Percentiles rank a stretch among this genome's conserved stretches.
Conservation (phyloP, 179 eudicot genomes). For the Patellifolia procumbens region DNA sequence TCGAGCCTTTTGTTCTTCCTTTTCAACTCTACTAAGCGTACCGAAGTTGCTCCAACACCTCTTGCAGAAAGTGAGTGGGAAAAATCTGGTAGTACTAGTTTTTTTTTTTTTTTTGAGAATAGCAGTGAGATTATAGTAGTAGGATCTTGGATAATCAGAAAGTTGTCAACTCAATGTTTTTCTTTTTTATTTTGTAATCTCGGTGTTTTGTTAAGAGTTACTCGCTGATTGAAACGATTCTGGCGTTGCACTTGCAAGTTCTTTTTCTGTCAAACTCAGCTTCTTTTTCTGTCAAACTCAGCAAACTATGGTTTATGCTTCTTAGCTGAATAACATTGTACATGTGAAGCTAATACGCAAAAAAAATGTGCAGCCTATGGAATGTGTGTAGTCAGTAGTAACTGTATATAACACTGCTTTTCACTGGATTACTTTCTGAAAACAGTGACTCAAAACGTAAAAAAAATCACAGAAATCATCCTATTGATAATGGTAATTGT, state of each 20-base stretch:
- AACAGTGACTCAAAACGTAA: too few relatives aligned
- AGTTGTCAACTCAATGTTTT: background rate
- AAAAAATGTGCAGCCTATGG: too few relatives aligned
- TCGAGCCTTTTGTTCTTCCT: constrained; percentile 8
- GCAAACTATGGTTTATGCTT: background rate
- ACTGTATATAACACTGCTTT: too few relatives aligned
- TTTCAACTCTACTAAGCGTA: background rate
- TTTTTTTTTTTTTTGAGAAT: background rate
- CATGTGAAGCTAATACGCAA: too few relatives aligned
- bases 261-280: background rate
- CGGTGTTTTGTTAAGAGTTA: constrained; percentile 1
- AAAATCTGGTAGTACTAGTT: background rate
- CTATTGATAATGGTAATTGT: too few relatives aligned
- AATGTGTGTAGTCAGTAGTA: too few relatives aligned
- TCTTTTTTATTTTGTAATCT: background rate
- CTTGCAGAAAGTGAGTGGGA: background rate
- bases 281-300: background rate
- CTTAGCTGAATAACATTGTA: too few relatives aligned
- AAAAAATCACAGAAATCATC: too few relatives aligned
- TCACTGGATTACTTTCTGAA: too few relatives aligned
- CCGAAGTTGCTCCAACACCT: constrained; percentile 1
- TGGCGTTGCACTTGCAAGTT: constrained; percentile 14
- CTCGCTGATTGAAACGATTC: too few relatives aligned
- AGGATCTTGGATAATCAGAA: constrained; percentile 6
- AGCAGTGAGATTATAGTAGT: background rate